These are phyloP conservation scores for Lentinus brumalis DNA, from an alignment of 768 basidiomycete species.

Conservation along the genomic window DNA sequence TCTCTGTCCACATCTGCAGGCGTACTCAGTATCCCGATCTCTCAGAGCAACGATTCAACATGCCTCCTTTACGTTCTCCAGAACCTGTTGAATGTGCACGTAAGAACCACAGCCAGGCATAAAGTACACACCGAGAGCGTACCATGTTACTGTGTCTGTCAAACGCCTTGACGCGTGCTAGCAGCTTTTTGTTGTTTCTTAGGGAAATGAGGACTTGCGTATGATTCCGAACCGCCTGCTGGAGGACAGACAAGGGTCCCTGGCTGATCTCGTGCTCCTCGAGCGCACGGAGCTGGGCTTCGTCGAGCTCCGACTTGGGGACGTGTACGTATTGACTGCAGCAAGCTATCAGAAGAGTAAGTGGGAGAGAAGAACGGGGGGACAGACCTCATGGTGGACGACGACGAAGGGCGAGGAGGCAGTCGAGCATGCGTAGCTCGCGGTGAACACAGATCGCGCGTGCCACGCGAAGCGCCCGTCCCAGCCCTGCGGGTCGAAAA, in stretches of 20 bases:
- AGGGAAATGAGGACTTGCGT: conserved; percentile 97
- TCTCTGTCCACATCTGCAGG: conserved; percentile 96
- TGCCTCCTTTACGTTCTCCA: conserved; percentile 98
- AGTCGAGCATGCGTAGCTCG: not conserved
- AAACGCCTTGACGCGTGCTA: conserved; percentile 96
- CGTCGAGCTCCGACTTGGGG: conserved; percentile 96
- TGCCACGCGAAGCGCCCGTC: conserved; percentile 17
- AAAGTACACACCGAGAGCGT: conserved; percentile 28
- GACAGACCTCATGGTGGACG: conserved; percentile 28
- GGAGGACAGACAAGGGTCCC: conserved; percentile 93
- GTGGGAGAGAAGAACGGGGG: not conserved
- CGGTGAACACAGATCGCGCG: conserved; percentile 9
- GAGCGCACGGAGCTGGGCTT: conserved; percentile 91
- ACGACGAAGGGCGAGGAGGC: conserved; percentile 8
- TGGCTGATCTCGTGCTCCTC: conserved; percentile 99
- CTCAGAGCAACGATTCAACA: conserved; percentile 24
- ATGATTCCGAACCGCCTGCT: conserved; percentile 97
- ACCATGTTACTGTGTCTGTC: conserved; percentile 99
- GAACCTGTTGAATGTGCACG: conserved; percentile 54
- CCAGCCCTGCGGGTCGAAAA: conserved; percentile 25
- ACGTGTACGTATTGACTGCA: conserved; percentile 94
- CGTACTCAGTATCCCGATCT: not conserved
- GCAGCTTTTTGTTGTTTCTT: conserved; percentile 97
- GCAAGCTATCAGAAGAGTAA: not conserved
- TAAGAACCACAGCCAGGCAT: conserved; percentile 2